A percentile compares a stretch with the other conserved stretches of the same genome.
phyloP scores from a whole-genome alignment of 768 basidiomycete species.

The Pleurotus citrinopileatus region DNA sequence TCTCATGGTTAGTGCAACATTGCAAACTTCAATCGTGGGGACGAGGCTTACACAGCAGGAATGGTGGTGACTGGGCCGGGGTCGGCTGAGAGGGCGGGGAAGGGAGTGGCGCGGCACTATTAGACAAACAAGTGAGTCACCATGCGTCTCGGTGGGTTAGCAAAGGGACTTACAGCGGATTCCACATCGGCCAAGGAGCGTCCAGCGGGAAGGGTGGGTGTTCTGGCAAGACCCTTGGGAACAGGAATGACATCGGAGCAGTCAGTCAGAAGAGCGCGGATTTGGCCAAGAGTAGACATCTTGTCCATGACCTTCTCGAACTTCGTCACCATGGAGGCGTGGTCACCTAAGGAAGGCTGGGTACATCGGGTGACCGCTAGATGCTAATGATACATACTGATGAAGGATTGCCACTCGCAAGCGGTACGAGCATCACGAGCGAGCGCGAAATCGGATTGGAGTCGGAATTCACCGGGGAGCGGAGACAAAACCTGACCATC shows the following conservation, averaged over 20 bases:
- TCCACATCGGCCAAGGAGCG: conserved; percentile 4
- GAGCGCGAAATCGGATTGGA: conserved; percentile 5
- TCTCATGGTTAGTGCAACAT: neutral
- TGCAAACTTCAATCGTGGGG: neutral
- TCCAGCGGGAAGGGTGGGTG: conserved; percentile 21
- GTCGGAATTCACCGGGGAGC: conserved; percentile 26
- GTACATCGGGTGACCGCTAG: neutral
- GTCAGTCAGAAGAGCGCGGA: conserved; percentile 14
- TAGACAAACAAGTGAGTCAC: neutral
- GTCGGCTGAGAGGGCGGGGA: conserved; percentile 9
- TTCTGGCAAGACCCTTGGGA: conserved; percentile 14
- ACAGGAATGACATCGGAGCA: conserved; percentile 15
- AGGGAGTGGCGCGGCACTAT: conserved; percentile 7
- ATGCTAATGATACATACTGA: neutral
- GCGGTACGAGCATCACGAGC: conserved; percentile 17
- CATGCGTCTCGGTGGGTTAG: neutral
- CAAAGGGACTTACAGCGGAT: conserved; percentile 1
- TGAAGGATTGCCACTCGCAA: conserved; percentile 12
- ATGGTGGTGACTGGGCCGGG: conserved; percentile 9
- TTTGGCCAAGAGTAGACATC: conserved; percentile 17
- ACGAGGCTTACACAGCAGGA: conserved; percentile 4
- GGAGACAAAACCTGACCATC: conserved; percentile 21
- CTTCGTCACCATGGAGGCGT: conserved; percentile 13
- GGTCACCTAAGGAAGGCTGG: conserved; percentile 4
- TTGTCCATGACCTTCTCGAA: conserved; percentile 20